phyloP scores from a whole-genome alignment of 441 rosid species.

The Gossypium schwendimanii region DNA sequence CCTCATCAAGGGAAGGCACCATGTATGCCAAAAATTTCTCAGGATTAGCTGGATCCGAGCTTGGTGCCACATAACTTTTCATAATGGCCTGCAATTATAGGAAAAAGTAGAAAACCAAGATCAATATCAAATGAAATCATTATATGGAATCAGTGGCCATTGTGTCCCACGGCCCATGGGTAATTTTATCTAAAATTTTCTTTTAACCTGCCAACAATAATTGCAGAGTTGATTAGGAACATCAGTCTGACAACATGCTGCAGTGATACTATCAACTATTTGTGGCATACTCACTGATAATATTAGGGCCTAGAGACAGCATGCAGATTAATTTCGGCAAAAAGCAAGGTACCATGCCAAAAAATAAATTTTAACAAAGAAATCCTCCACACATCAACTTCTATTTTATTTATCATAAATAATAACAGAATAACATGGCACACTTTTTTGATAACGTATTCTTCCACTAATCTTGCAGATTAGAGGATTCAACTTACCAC shows the following conservation, averaged over 20 bases:
- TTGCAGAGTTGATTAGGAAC: not conserved
- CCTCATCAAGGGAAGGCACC: conserved; percentile 86
- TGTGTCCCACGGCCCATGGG: not conserved
- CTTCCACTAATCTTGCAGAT: not conserved
- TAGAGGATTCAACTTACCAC: not conserved
- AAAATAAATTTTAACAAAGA: not conserved
- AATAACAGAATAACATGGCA: not conserved
- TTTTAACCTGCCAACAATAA: not conserved
- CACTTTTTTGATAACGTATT: not conserved
- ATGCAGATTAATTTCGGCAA: not conserved
- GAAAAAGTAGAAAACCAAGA: conserved; percentile 1
- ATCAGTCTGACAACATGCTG: not conserved
- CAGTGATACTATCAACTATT: not conserved
- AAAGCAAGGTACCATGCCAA: not conserved
- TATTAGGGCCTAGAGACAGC: not conserved
- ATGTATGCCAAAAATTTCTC: conserved; percentile 89
- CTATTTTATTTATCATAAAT: not conserved
- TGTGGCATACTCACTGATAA: not conserved
- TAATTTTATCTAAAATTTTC: not conserved
- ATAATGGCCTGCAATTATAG: conserved; percentile 60
- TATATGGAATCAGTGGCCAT: not conserved
- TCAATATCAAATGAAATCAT: not conserved
- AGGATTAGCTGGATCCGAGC: conserved; percentile 59
- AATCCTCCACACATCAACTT: not conserved
- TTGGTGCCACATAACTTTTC: conserved; percentile 75